These are phyloP conservation scores for Bruguiera hainesii DNA, from an alignment of 441 rosid species.

Conservation along the genomic window DNA sequence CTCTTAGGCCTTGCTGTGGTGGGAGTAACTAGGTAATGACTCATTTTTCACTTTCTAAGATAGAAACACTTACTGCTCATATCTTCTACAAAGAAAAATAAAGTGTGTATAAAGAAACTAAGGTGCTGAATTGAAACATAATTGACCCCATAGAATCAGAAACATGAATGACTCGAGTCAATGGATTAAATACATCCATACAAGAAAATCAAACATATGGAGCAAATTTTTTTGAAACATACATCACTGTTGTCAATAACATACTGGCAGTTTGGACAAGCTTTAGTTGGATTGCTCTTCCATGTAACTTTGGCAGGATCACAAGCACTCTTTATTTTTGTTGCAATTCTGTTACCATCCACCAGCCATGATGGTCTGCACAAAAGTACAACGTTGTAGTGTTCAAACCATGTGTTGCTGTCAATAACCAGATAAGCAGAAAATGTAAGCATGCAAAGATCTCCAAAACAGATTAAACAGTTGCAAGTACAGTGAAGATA, in stretches of 20 bases:
- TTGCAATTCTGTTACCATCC: conserved; percentile 70
- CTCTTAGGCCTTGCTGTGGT: too few relatives aligned
- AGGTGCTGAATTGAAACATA: too few relatives aligned
- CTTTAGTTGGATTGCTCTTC: conserved; percentile 74
- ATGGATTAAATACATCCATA: neutral
- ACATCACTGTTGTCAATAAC: conserved; percentile 84
- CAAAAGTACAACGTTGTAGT: conserved; percentile 3
- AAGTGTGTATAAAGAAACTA: too few relatives aligned
- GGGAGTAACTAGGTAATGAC: too few relatives aligned
- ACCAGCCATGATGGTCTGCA: conserved; percentile 81
- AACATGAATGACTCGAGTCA: too few relatives aligned
- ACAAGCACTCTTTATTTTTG: conserved; percentile 77
- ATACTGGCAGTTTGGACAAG: conserved; percentile 79
- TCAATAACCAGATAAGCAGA: too few relatives aligned
- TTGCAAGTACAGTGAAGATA: neutral
- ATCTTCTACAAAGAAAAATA: too few relatives aligned
- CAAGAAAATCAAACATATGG: conserved; percentile 4
- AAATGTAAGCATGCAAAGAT: neutral
- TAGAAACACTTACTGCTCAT: too few relatives aligned
- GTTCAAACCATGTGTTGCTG: neutral
- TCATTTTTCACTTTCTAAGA: too few relatives aligned
- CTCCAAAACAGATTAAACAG: neutral
- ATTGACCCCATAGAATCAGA: too few relatives aligned
- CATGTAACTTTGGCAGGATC: conserved; percentile 50
- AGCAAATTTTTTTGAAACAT: conserved; percentile 20